Evolutionary conservation across 208 protist species (phyloP).

Genomic region (Trypanosoma congolense): DNA sequence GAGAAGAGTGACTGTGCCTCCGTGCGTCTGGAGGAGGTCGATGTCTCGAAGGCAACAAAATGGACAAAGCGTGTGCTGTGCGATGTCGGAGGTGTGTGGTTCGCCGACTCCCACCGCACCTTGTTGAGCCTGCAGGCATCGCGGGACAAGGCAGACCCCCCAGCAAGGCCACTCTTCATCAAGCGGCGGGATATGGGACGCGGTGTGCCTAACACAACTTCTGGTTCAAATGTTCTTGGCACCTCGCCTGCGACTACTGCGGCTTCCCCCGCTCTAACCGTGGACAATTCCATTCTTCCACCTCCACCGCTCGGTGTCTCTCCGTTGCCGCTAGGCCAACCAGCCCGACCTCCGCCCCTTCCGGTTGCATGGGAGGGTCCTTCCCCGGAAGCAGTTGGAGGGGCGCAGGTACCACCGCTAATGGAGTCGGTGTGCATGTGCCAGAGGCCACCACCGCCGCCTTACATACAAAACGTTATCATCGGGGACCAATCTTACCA

Average conservation of each 20-base stretch:
- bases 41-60: constrained; percentile 15
- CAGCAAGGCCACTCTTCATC: constrained; percentile 16
- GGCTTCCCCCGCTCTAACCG: not conserved
- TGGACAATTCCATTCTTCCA: not conserved
- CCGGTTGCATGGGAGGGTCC: constrained; percentile 11
- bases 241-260: not conserved
- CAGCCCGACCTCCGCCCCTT: constrained; percentile 15
- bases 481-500: constrained; percentile 54
- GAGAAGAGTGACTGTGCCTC: constrained; percentile 22
- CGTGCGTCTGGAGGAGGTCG: constrained; percentile 15
- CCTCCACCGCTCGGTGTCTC: not conserved
- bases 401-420: not conserved
- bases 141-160: constrained; percentile 12
- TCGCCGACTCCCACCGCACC: constrained; percentile 10
- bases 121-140: constrained; percentile 17
- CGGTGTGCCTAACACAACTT: constrained; percentile 1
- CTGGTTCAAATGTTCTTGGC: not conserved
- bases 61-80: constrained; percentile 31
- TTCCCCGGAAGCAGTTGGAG: not conserved
- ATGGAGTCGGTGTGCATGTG: not conserved
- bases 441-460: constrained; percentile 24
- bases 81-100: constrained; percentile 15
- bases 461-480: constrained; percentile 43
- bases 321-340: not conserved
- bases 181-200: constrained; percentile 7